These are phyloP conservation scores for Xylaria sp. DNA, from an alignment of 2,329 filamentous ascomycete genomes.

Conservation along the genomic window DNA sequence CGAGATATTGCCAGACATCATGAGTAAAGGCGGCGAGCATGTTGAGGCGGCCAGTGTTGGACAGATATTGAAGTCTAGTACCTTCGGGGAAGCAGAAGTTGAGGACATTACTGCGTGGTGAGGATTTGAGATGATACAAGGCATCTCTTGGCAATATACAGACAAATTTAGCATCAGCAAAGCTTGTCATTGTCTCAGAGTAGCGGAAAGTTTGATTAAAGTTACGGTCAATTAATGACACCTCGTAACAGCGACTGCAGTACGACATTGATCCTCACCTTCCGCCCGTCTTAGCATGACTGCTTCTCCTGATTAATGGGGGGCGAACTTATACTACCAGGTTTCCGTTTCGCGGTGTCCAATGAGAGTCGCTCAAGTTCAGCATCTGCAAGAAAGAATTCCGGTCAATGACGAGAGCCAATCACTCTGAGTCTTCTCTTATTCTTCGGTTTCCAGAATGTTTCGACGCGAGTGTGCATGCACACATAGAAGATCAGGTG, in stretches of 20 bases:
- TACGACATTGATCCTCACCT: not conserved
- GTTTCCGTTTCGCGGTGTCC: not conserved
- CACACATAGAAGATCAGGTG: slow-evolving; percentile 9
- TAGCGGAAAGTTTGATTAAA: not conserved
- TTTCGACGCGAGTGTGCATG: slow-evolving; percentile 10
- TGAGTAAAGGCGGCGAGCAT: slow-evolving; percentile 69
- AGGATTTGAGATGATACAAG: slow-evolving; percentile 33
- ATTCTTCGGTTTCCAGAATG: slow-evolving; percentile 19
- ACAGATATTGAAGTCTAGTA: slow-evolving; percentile 83
- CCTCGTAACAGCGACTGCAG: not conserved
- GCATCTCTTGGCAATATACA: not conserved
- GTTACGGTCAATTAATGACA: not conserved
- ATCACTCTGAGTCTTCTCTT: not conserved
- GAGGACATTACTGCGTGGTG: slow-evolving; percentile 97
- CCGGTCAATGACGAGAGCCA: not conserved
- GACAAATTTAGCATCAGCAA: slow-evolving; percentile 7
- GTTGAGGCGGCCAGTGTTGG: slow-evolving; percentile 64
- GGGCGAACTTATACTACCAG: not conserved
- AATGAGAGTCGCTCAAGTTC: slow-evolving; percentile 1
- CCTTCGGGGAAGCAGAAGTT: slow-evolving; percentile 94
- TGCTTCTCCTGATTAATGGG: not conserved
- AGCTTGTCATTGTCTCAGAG: not conserved
- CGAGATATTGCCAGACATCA: slow-evolving; percentile 87
- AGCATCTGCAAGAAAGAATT: not conserved
- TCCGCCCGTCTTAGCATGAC: not conserved